A percentile compares a stretch with the other conserved stretches of the same genome.
Conservation (phyloP, 371 early-diverging fungal genomes). For the Circinella minor region DNA sequence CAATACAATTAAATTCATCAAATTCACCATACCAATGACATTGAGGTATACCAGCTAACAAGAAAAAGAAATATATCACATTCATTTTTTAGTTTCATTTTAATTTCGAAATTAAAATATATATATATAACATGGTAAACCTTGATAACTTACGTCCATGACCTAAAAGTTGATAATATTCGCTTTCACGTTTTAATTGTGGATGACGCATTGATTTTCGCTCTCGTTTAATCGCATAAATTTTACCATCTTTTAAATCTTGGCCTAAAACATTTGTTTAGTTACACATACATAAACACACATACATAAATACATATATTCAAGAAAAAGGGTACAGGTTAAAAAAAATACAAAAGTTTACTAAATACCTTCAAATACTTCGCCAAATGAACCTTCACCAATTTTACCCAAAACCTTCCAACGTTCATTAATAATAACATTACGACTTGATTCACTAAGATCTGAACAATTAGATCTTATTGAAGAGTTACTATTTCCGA, state of each 20-base stretch:
- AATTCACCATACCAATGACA: conserved; percentile 94
- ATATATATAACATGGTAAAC: too few relatives aligned
- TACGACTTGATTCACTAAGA: conserved; percentile 38
- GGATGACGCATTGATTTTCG: conserved; percentile 45
- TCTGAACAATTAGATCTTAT: conserved; percentile 37
- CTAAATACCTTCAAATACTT: conserved; percentile 64
- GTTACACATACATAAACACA: not conserved
- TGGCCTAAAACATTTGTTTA: conserved; percentile 30
- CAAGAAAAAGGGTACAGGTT: too few relatives aligned
- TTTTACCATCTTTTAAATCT: conserved; percentile 47
- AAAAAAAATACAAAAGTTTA: not conserved
- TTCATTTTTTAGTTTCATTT: not conserved
- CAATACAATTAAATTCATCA: conserved; percentile 87
- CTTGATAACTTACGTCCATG: conserved; percentile 52
- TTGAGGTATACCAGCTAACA: conserved; percentile 77
- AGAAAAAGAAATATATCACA: not conserved
- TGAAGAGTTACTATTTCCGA: conserved; percentile 21
- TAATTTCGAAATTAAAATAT: not conserved
- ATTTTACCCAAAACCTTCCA: conserved; percentile 64
- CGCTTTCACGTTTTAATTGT: conserved; percentile 56
- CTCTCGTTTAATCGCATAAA: conserved; percentile 64
- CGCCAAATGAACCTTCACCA: conserved; percentile 71
- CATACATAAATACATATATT: not conserved
- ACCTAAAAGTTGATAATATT: conserved; percentile 51
- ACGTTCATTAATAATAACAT: conserved; percentile 58